Base-by-base conservation (phyloP, 805 yeast genomes). In the Kockiozyma suomiensis region DNA sequence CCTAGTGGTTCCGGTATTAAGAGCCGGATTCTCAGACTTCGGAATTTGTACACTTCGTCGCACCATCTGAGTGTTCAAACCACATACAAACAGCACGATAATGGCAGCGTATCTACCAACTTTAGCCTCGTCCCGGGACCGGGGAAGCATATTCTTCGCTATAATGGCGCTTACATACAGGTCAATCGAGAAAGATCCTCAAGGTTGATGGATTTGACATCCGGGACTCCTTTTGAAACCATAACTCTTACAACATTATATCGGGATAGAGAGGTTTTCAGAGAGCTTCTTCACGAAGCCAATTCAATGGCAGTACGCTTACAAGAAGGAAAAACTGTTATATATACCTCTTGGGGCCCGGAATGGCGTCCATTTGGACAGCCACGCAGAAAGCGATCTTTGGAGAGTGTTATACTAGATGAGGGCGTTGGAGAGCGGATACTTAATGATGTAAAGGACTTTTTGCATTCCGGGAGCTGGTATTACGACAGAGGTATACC, bases 361-460 rank as follows among this genome's bases (percentile, higher is more conserved):
- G 99, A 94, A 70, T 94, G 99, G 99, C 80, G 98, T 70, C 96
- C 96, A 3, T 94, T 94, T 77, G 99, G 99, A 1, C 92, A 86
- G 71, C 98, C 99, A 1, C 81, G 97, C 64, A 86, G 85, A 68
- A 93, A 93, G 75, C 80, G 99, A 68, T 75, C 87, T 28, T 75
- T 93, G 40, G 93, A 88, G 3, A 88, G 96, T 6, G 99, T 94
- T 15, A 85, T 94, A 26, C 76, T 94, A 54, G 98, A 91, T 72
- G 73, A 80, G 25, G 91, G 89, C 1, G 79, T 94, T 52, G 85
- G 85, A 61, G 88, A 87, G 59, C 67, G 72, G 8, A 83, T 94
- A 23, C 70, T 89, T 2, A 67, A 70, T 1, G 99, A 94, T 70
- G 91, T 94, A 2, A 74, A 78, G 53, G 97, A 90, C 71, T 94